Conservation (phyloP, 2,329 filamentous ascomycete species). For the Arachnopeziza araneosa region DNA sequence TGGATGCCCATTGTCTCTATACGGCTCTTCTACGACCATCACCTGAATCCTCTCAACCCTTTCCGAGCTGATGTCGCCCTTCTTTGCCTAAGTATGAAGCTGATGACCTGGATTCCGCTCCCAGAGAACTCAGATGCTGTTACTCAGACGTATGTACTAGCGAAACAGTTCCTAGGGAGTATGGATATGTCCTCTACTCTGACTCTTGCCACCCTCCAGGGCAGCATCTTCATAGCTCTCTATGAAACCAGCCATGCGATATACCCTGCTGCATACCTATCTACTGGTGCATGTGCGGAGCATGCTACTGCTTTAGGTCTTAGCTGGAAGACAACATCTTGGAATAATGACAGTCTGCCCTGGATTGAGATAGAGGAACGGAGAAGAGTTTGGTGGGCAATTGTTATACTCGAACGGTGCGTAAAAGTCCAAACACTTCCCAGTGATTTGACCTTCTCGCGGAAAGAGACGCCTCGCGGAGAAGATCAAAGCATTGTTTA, state of each 20-base stretch:
- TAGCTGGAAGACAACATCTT: conserved; percentile 31
- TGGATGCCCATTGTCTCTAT: conserved; percentile 17
- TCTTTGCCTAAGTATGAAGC: background rate
- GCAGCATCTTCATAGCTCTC: conserved; percentile 39
- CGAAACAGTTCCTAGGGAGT: background rate
- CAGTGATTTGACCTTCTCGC: too few relatives aligned
- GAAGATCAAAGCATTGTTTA: too few relatives aligned
- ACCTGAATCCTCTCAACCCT: background rate
- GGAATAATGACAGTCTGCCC: conserved; percentile 14
- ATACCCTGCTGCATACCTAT: conserved; percentile 46
- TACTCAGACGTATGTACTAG: background rate
- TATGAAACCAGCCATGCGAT: conserved; percentile 45
- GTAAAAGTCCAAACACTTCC: background rate
- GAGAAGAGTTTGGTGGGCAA: conserved; percentile 42
- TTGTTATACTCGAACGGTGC: conserved; percentile 9
- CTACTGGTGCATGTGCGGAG: conserved; percentile 39
- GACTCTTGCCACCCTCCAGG: conserved; percentile 33
- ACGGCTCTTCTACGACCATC: conserved; percentile 8
- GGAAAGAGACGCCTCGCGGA: too few relatives aligned
- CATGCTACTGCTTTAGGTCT: conserved; percentile 43
- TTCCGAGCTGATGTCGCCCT: conserved; percentile 7
- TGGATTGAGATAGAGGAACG: conserved; percentile 45
- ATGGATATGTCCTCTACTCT: background rate
- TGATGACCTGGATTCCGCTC: background rate
- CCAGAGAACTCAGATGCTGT: background rate